These are phyloP conservation scores for Voacanga thouarsii DNA, from an alignment of 257 asterid species.

Conservation along the genomic window DNA sequence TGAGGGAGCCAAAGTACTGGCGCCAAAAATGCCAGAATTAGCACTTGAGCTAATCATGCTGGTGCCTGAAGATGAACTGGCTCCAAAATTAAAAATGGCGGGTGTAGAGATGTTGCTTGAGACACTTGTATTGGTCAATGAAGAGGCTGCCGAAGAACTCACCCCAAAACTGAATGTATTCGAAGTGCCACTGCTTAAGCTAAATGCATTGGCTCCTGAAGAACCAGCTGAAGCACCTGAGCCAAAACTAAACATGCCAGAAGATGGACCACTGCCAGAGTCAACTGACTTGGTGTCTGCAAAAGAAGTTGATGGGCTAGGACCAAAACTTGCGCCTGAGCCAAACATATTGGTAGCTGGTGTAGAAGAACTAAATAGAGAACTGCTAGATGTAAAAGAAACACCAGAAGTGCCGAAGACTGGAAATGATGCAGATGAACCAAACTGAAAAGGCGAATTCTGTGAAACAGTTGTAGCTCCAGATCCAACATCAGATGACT, in stretches of 20 bases:
- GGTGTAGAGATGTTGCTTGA: constrained; percentile 31
- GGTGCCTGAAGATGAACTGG: constrained; percentile 24
- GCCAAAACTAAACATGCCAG: constrained; percentile 16
- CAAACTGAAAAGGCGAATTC: constrained; percentile 18
- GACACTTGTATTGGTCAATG: constrained; percentile 30
- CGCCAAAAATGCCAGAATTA: constrained; percentile 36
- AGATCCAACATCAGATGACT: constrained; percentile 21
- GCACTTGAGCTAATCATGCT: constrained; percentile 33
- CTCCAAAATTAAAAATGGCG: constrained; percentile 36
- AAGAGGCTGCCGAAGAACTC: constrained; percentile 39
- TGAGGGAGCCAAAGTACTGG: constrained; percentile 41
- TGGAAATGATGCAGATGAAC: constrained; percentile 17
- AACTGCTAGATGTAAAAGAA: constrained; percentile 19
- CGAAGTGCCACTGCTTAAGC: constrained; percentile 14
- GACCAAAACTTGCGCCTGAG: constrained; percentile 12
- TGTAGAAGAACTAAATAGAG: constrained; percentile 15
- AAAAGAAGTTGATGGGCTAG: constrained; percentile 14
- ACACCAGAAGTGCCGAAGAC: constrained; percentile 12
- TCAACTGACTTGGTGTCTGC: constrained; percentile 17
- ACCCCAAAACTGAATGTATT: constrained; percentile 26
- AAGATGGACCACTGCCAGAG: constrained; percentile 11
- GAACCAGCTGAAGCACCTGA: constrained; percentile 1
- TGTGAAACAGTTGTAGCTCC: constrained; percentile 16
- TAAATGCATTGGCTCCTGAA: constrained; percentile 2
- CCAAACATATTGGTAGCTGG: constrained; percentile 12